Conservation (phyloP, 495 filamentous ascomycete species). For the Penicillium samsonianum region DNA sequence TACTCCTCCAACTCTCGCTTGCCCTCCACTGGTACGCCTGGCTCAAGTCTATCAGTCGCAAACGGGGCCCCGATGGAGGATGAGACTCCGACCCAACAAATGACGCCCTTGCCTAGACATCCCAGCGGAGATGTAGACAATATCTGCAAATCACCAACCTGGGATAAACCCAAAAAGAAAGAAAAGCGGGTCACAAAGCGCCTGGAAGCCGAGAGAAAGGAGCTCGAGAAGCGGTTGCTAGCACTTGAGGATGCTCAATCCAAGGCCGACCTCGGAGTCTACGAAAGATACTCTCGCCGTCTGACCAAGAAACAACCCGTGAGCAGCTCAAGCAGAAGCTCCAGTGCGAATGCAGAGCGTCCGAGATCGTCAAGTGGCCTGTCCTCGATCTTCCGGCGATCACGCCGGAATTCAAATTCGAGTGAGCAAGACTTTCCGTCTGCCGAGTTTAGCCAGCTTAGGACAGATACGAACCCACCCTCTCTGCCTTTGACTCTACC, state of each 20-base stretch:
- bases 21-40: conserved; percentile 22
- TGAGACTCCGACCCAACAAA: conserved; percentile 9
- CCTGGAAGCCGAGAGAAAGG: conserved; percentile 41
- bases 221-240: conserved; percentile 39
- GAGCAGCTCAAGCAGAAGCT: conserved; percentile 34
- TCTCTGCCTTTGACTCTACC: conserved; percentile 31
- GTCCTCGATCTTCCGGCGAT: conserved; percentile 36
- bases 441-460: conserved; percentile 9
- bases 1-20: conserved; percentile 24
- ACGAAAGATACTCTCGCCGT: conserved; percentile 33
- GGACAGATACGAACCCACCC: conserved; percentile 19
- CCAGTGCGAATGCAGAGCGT: conserved; percentile 35
- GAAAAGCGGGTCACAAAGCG: conserved; percentile 41
- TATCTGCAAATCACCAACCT: conserved; percentile 23
- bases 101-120: not conserved
- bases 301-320: conserved; percentile 44
- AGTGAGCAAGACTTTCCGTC: conserved; percentile 19
- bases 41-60: conserved; percentile 24
- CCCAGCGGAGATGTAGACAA: conserved; percentile 8
- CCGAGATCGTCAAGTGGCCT: conserved; percentile 32
- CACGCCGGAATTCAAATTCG: conserved; percentile 33
- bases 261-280: conserved; percentile 18
- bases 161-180: conserved; percentile 20
- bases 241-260: conserved; percentile 36
- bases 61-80: conserved; percentile 11